Evolutionary conservation across 768 basidiomycete genomes (phyloP).

Genomic region (Arthromyces matolae): DNA sequence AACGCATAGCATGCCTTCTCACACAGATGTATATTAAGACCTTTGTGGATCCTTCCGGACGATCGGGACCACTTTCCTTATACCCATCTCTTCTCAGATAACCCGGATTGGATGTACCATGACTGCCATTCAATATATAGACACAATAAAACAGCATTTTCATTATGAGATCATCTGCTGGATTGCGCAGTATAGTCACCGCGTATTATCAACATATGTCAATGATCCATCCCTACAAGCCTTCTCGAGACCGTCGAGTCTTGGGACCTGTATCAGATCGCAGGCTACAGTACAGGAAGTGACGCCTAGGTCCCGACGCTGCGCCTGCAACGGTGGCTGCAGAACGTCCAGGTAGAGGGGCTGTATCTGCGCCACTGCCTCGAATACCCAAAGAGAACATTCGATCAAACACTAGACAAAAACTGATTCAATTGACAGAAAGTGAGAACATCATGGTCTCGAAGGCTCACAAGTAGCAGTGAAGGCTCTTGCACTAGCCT

Average conservation of each 20-base stretch:
- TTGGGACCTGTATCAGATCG: constrained; percentile 52
- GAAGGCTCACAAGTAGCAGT: constrained; percentile 68
- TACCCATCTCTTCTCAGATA: constrained; percentile 13
- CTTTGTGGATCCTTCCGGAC: constrained; percentile 1
- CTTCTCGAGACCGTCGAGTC: constrained; percentile 26
- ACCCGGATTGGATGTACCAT: constrained; percentile 17
- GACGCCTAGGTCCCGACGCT: constrained; percentile 68
- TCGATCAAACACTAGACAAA: constrained; percentile 79
- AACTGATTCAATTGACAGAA: too few species aligned
- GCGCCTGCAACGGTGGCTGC: constrained; percentile 62
- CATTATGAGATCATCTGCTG: too few species aligned
- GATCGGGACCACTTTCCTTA: constrained; percentile 7
- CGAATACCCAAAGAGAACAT: constrained; percentile 87
- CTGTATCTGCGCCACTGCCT: constrained; percentile 65
- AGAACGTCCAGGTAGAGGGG: constrained; percentile 57
- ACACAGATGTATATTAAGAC: constrained; percentile 7
- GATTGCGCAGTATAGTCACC: too few species aligned
- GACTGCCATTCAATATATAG: constrained; percentile 9
- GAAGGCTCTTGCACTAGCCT: constrained; percentile 86
- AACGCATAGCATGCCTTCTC: constrained; percentile 11
- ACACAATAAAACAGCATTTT: neutral
- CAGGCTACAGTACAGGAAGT: constrained; percentile 80
- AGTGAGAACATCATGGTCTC: neutral
- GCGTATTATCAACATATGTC: too few species aligned
- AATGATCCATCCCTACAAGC: too few species aligned